phyloP scores from a whole-genome alignment of 73 alveolate genomes.

The Paramecium primaurelia region DNA sequence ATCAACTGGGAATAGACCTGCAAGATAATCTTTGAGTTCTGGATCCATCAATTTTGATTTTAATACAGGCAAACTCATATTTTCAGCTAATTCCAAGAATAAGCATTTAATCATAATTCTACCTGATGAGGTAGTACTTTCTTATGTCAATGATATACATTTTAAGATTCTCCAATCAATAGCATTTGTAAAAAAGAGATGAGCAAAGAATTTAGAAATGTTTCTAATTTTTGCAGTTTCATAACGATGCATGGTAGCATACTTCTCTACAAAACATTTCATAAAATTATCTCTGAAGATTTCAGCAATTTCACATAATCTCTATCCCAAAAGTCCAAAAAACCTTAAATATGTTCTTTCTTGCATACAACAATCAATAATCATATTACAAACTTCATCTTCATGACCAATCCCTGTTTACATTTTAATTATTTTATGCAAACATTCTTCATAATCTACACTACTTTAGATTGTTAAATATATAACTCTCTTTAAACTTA shows the following conservation, averaged over 20 bases:
- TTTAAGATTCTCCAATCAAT: slow-evolving; percentile 87
- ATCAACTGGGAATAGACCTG: slow-evolving; percentile 93
- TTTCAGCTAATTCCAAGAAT: slow-evolving; percentile 86
- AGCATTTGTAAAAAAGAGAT: slow-evolving; percentile 96
- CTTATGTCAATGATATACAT: slow-evolving; percentile 94
- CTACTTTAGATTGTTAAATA: slow-evolving; percentile 96
- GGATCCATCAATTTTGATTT: slow-evolving; percentile 69
- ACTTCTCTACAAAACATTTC: slow-evolving; percentile 89
- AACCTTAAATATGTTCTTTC: slow-evolving; percentile 96
- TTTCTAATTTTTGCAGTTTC: slow-evolving; percentile 99
- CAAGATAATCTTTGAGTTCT: slow-evolving; percentile 72
- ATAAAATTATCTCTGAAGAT: slow-evolving; percentile 91
- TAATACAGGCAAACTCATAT: slow-evolving; percentile 68
- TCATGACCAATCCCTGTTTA: slow-evolving; percentile 97
- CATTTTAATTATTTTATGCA: slow-evolving; percentile 96
- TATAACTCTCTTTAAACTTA: slow-evolving; percentile 92
- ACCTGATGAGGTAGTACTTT: slow-evolving; percentile 95
- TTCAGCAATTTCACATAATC: slow-evolving; percentile 91
- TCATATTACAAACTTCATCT: slow-evolving; percentile 95
- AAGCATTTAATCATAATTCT: slow-evolving; percentile 96
- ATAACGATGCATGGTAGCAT: slow-evolving; percentile 94
- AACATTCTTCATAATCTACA: slow-evolving; percentile 97
- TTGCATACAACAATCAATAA: slow-evolving; percentile 95
- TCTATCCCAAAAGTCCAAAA: slow-evolving; percentile 88
- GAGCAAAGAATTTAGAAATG: slow-evolving; percentile 97